phyloP scores from a whole-genome alignment of 1,284 basidiomycete species.

The Trichosporon ovoides region DNA sequence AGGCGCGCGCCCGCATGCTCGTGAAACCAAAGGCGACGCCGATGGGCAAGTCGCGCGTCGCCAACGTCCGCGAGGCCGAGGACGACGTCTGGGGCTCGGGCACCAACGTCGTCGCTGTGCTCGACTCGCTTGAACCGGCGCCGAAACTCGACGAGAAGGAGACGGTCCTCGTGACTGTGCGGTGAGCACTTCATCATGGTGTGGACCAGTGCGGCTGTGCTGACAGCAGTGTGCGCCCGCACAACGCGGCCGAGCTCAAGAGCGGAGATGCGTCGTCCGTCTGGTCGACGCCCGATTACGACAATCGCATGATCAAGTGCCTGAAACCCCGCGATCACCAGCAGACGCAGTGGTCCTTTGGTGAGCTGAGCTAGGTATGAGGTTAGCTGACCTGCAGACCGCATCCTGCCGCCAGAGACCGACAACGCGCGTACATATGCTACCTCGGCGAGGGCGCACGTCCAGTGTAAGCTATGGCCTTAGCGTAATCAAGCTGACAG shows the following conservation, averaged over 20 bases:
- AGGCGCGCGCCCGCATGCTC: constrained; percentile 36
- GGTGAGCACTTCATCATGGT: no score
- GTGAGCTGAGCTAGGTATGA: constrained; percentile 40
- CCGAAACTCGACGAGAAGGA: constrained; percentile 50
- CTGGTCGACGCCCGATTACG: constrained; percentile 37
- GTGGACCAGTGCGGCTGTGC: no score
- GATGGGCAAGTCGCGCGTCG: constrained; percentile 3
- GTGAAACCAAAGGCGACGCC: constrained; percentile 20
- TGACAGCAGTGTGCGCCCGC: constrained; percentile 61
- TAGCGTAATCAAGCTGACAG: constrained; percentile 2
- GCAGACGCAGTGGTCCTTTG: constrained; percentile 48
- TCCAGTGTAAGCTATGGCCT: constrained; percentile 52
- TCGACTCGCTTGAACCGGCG: constrained; percentile 16
- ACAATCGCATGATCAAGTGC: constrained; percentile 40
- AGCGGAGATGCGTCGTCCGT: constrained; percentile 27
- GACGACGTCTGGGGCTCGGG: constrained; percentile 7
- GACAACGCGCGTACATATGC: constrained; percentile 79
- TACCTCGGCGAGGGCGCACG: constrained; percentile 76
- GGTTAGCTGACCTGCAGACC: constrained; percentile 51
- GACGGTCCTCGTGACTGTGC: constrained; percentile 80
- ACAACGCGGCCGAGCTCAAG: constrained; percentile 48
- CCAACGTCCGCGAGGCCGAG: constrained; percentile 5
- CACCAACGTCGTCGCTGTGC: constrained; percentile 14
- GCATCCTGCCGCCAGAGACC: constrained; percentile 52
- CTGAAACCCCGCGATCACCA: constrained; percentile 35